Evolutionary conservation across 1,284 basidiomycete species (phyloP), one percentile per base, ranked within the genome.

Genomic region (Trichosporon coremiiforme): DNA sequence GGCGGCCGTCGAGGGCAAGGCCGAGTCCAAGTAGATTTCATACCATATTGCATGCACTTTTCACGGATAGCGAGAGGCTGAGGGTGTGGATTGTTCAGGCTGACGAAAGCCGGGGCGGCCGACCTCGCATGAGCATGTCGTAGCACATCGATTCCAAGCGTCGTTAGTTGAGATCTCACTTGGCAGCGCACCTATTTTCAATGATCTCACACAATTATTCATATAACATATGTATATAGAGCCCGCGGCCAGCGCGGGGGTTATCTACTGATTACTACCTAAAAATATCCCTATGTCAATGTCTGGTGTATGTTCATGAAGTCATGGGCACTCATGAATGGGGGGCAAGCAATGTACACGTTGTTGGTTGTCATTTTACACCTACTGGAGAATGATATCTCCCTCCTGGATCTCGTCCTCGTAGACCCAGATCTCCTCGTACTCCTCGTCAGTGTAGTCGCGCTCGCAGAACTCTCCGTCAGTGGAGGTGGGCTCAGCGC

Each of bases 361-460:
- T 41, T 41, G 35, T 38, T 38, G 36, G 33, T 35, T 35, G 33
- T 35, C 33, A 35, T 41, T 65, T 68, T 72, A 25, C 25, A 25
- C 25, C 25, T 25, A 72, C 25, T 36, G 33, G 41, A 72, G 55
- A 50, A 77, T 68, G 45, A 78, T 70, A 68, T 73, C 73, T 7
- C 68, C 75, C 10, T 68, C 70, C 15, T 71, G 71, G 45, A 78
- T 76, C 60, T 78, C 77, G 57, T 70, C 67, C 63, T 77, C 76
- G 65, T 74, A 41, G 20, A 78, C 77, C 77, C 77, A 78, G 53
- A 78, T 68, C 65, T 76, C 76, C 68, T 78, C 77, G 64, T 70
- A 78, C 64, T 77, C 77, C 63, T 75, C 73, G 41, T 72, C 70
- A 25, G 45, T 41, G 62, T 60, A 64, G 68, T 69, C 71, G 8